Conservation (phyloP, 495 filamentous ascomycete genomes). For the Penicillium ochrochloron region DNA sequence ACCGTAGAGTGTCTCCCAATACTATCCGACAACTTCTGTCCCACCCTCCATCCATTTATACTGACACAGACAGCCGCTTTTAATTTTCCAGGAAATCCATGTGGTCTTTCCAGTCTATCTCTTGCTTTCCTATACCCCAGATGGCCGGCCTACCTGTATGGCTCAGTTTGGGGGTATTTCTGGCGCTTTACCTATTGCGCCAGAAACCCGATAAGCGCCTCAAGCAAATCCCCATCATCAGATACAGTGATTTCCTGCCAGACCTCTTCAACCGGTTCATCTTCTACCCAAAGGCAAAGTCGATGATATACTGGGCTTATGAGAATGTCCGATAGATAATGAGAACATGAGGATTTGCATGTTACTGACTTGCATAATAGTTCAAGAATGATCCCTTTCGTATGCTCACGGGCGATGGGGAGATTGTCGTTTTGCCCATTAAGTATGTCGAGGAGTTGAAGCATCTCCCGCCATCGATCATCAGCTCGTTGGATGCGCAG, state of each 20-base stretch:
- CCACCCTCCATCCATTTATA: constrained; percentile 20
- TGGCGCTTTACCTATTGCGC: constrained; percentile 18
- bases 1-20: constrained; percentile 3
- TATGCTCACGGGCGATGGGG: constrained; percentile 41
- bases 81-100: constrained; percentile 5
- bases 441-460: constrained; percentile 38
- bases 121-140: background rate
- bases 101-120: background rate
- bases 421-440: constrained; percentile 37
- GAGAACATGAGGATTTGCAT: background rate
- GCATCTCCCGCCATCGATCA: constrained; percentile 19
- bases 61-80: constrained; percentile 13
- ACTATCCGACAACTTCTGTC: constrained; percentile 29
- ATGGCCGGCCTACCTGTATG: constrained; percentile 16
- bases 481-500: constrained; percentile 38
- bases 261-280: constrained; percentile 36
- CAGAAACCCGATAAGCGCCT: constrained; percentile 14
- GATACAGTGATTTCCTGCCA: constrained; percentile 28
- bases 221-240: constrained; percentile 35
- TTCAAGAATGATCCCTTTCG: constrained; percentile 37
- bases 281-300: constrained; percentile 28
- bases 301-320: constrained; percentile 36
- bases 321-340: constrained; percentile 24
- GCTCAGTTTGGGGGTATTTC: constrained; percentile 20
- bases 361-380: constrained; percentile 15